Evolutionary conservation across 2,329 filamentous ascomycete genomes (phyloP).

Genomic region (Alternaria brassicicola): DNA sequence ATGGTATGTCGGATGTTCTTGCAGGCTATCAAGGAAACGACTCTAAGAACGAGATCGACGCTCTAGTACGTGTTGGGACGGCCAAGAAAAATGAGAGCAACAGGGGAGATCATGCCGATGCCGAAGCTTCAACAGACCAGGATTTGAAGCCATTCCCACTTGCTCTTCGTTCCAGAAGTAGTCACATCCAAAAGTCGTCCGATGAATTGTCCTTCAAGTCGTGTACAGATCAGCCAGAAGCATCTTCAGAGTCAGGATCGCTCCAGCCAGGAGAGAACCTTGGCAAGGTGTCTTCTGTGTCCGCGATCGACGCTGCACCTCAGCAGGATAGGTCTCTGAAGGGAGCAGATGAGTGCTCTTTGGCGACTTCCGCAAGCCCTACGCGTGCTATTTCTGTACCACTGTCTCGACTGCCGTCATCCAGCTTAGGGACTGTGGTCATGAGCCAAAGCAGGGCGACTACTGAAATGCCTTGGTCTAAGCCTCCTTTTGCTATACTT

Average conservation of each 20-base stretch:
- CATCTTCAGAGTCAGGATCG: neutral
- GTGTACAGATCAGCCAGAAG: conserved; percentile 31
- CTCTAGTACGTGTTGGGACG: neutral
- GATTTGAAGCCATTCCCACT: conserved; percentile 3
- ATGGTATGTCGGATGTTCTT: conserved; percentile 43
- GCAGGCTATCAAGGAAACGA: conserved; percentile 41
- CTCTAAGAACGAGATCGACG: conserved; percentile 24
- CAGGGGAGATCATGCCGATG: conserved; percentile 14
- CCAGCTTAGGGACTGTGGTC: conserved; percentile 8
- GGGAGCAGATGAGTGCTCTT: conserved; percentile 31
- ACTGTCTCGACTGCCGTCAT: conserved; percentile 17
- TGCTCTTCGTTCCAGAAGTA: conserved; percentile 14
- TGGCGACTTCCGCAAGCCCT: conserved; percentile 30
- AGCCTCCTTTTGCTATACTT: conserved; percentile 18
- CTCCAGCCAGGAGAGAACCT: conserved; percentile 3
- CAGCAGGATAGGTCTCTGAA: conserved; percentile 20
- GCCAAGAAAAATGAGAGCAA: neutral
- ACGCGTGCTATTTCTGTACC: conserved; percentile 27
- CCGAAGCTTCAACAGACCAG: conserved; percentile 10
- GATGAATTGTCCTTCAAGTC: conserved; percentile 46
- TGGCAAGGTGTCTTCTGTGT: conserved; percentile 23
- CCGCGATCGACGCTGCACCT: conserved; percentile 14
- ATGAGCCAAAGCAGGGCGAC: conserved; percentile 8
- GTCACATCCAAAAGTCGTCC: conserved; percentile 37
- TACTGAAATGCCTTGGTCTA: conserved; percentile 22